Evolutionary conservation across 2,329 filamentous ascomycete species (phyloP).

Genomic region (Claviceps maximensis): DNA sequence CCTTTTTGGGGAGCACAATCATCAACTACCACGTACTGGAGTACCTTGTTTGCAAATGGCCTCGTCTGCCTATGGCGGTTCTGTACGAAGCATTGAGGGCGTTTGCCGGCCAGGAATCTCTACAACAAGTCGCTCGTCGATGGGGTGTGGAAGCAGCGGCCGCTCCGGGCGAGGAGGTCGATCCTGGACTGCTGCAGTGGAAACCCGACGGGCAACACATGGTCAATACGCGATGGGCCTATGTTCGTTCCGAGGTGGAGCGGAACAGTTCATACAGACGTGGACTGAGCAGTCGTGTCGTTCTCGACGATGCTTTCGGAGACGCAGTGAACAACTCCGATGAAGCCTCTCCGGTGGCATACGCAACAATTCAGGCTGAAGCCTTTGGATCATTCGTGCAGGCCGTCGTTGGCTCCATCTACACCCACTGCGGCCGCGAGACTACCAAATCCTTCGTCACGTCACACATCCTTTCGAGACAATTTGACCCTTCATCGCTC

Average conservation of each 20-base stretch:
- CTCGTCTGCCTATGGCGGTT: constrained; percentile 79
- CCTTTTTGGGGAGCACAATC: constrained; percentile 68
- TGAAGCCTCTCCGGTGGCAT: constrained; percentile 9
- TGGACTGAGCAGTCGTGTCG: constrained; percentile 61
- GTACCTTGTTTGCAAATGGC: constrained; percentile 77
- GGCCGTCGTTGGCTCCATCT: constrained; percentile 71
- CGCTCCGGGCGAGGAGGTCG: constrained; percentile 78
- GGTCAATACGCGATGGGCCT: constrained; percentile 36
- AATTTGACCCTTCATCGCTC: constrained; percentile 60
- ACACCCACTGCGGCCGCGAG: constrained; percentile 68
- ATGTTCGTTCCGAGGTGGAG: constrained; percentile 35
- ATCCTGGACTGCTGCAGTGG: constrained; percentile 83
- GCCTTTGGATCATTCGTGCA: constrained; percentile 69
- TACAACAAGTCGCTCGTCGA: constrained; percentile 61
- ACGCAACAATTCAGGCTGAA: constrained; percentile 48
- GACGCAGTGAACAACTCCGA: constrained; percentile 30
- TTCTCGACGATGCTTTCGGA: constrained; percentile 78
- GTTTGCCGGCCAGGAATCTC: constrained; percentile 63
- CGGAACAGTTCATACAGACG: constrained; percentile 39
- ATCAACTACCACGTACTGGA: constrained; percentile 84
- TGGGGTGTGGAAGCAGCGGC: constrained; percentile 91
- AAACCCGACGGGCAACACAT: constrained; percentile 33
- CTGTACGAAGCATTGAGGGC: constrained; percentile 76
- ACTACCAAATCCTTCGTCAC: constrained; percentile 72
- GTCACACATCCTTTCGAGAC: constrained; percentile 69